Evolutionary conservation across 108 stramenopile genomes (phyloP), one percentile per base, ranked within the genome.

Genomic region (Cyclotella cryptica): DNA sequence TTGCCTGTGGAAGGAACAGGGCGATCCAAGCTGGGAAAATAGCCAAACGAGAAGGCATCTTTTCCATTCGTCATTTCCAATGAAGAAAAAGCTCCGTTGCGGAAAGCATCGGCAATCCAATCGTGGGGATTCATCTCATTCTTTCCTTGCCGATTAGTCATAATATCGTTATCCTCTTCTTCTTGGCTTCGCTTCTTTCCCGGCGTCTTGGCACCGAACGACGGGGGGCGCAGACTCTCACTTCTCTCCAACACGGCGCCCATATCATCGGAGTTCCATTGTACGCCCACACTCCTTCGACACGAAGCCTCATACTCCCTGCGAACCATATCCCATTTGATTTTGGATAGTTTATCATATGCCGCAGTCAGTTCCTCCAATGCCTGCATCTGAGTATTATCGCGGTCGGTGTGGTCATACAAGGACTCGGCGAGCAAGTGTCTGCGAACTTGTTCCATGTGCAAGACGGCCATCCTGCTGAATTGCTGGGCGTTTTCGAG

Each of bases 241-340:
- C n/a, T n/a, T n/a, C n/a, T n/a, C n/a, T n/a, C n/a, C n/a, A n/a
- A n/a, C n/a, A n/a, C n/a, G n/a, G n/a, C n/a, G n/a, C n/a, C n/a
- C n/a, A n/a, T n/a, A 14, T 22, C 10, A 15, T 58, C 26, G 3
- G 18, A 1, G 24, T 35, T 6, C 35, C 2, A 2, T 35, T 35
- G 35, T 35, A 6, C 35, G 35, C 2, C 30, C 9, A 77, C 0
- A 35, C 15, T 61, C 7, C 30, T 35, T 35, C 63, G 69, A 71
- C 43, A 58, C 10, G 29, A 21, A 17, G 28, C 61, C 21, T 78
- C 77, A 45, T 66, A 78, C 41, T 71, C 69, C 63, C 30, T 65
- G 1, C 77, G 69, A 18, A 62, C 70, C 15, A 47, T 62, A 71
- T 78, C 77, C 77, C 77, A 78, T 66, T 78, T 78, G 21, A 71